Conservation (phyloP, 2,329 filamentous ascomycete genomes). For the Rutstroemia sp. region DNA sequence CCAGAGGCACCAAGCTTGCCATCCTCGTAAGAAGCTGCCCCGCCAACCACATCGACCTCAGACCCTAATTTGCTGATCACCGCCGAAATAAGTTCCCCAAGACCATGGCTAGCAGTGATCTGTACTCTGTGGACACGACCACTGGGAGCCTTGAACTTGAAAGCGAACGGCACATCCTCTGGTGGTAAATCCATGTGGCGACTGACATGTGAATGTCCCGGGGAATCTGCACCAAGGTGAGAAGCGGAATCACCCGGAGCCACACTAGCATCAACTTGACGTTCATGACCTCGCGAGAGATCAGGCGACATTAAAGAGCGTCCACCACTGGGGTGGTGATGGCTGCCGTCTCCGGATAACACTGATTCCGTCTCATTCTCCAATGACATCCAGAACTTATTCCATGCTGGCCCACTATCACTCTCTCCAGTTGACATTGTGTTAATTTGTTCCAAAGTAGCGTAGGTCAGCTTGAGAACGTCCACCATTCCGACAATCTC, state of each 20-base stretch:
- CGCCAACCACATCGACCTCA: constrained; percentile 79
- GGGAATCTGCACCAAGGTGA: constrained; percentile 76
- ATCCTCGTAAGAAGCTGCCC: constrained; percentile 68
- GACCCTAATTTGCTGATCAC: constrained; percentile 78
- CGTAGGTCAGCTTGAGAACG: constrained; percentile 95
- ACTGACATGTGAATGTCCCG: constrained; percentile 54
- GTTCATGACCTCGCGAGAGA: constrained; percentile 54
- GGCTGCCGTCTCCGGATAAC: constrained; percentile 84
- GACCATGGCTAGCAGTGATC: constrained; percentile 70
- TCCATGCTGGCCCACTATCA: constrained; percentile 88
- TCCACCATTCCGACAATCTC: constrained; percentile 99
- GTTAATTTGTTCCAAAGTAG: constrained; percentile 95
- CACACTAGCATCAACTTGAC: constrained; percentile 67
- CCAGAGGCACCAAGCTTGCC: constrained; percentile 70
- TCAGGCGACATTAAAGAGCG: constrained; percentile 81
- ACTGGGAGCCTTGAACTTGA: constrained; percentile 98
- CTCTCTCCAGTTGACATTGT: constrained; percentile 83
- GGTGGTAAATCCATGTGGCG: constrained; percentile 47
- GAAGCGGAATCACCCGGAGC: constrained; percentile 92
- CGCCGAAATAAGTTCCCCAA: constrained; percentile 67
- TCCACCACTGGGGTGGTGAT: constrained; percentile 57
- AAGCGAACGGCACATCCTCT: constrained; percentile 78
- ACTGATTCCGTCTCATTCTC: constrained; percentile 86
- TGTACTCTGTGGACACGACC: constrained; percentile 91
- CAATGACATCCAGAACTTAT: constrained; percentile 98